Evolutionary conservation across 495 filamentous ascomycete genomes (phyloP), one percentile per base, ranked within the genome.

Genomic region (Penicillium taxi): DNA sequence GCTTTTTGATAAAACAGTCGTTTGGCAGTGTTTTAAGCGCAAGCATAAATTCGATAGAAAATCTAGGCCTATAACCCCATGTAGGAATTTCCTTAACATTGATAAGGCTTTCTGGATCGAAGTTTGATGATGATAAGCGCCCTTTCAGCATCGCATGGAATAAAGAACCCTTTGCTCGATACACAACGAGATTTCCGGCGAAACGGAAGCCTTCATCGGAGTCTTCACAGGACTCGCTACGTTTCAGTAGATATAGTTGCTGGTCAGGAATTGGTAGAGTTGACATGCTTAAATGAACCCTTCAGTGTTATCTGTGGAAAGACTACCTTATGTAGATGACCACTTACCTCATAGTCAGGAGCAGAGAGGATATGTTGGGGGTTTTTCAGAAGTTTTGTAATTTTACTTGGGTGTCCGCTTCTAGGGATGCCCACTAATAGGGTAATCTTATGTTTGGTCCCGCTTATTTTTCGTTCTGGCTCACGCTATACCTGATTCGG

Each of bases 401-500:
- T n/a, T n/a, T n/a, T n/a, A n/a, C n/a, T n/a, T n/a, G n/a, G n/a
- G n/a, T n/a, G n/a, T n/a, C n/a, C n/a, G n/a, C n/a, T n/a, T n/a
- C n/a, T n/a, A n/a, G n/a, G n/a, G n/a, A n/a, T n/a, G n/a, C n/a
- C n/a, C n/a, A n/a, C n/a, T n/a, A n/a, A n/a, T n/a, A n/a, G n/a
- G n/a, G n/a, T n/a, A n/a, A n/a, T n/a, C n/a, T n/a, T n/a, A n/a
- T n/a, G n/a, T n/a, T n/a, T n/a, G n/a, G n/a, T n/a, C n/a, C n/a
- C n/a, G n/a, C n/a, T n/a, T n/a, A n/a, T n/a, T n/a, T n/a, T n/a
- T n/a, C n/a, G n/a, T n/a, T n/a, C n/a, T n/a, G 33, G 21, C 24
- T n/a, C 25, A 33, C 39, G 20, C 29, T 34, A 33, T 27, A 8
- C 38, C 30, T 15, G 9, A 34, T 41, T 20, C 18, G 23, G n/a